Base-by-base conservation (phyloP, 169 alveolate species). In the Plasmodium vinckei region DNA sequence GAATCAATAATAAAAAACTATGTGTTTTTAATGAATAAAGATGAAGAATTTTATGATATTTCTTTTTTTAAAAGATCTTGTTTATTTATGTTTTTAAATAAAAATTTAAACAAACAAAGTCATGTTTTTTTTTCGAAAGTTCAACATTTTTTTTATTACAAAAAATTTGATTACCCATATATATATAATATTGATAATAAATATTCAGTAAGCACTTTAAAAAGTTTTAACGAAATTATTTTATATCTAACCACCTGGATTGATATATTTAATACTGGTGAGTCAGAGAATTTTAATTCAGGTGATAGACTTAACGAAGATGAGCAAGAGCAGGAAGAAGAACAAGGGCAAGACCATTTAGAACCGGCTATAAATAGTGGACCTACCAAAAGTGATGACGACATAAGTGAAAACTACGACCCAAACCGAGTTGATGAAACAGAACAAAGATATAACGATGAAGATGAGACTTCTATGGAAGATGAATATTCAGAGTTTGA, bases 71-170 rank as follows among this genome's bases (percentile, higher is more conserved):
- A 79, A 79, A 65, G 82, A 46, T 79, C 89, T 13, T 51, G 72
- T n/a, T 60, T 79, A 47, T 79, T 79, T 63, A 79, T 79, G 60
- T 67, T 79, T 67, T 79, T 79, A 69, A 46, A 79, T 79, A 79
- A 79, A 79, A 56, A 65, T 27, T 21, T 12, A 10, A n/a, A 79
- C 68, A 79, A 79, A 67, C 64, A 67, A 44, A 79, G 68, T 51
- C 82, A 79, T 49, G 82, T 79, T 27, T 65, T 65, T 27, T 79
- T 79, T 9, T 51, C 89, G n/a, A 13, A 54, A 2, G 82, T 42
- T 19, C 89, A 79, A 15, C 89, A 79, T 56, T 79, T 79, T 68
- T 53, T 65, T 60, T 79, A 79, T 60, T 67, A 79, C 42, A 79
- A 79, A 54, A 79, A 65, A 60, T 79, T 65, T 46, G 61, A 65